Base-by-base conservation (phyloP, 2,329 filamentous ascomycete genomes). In the Neurospora sp. region DNA sequence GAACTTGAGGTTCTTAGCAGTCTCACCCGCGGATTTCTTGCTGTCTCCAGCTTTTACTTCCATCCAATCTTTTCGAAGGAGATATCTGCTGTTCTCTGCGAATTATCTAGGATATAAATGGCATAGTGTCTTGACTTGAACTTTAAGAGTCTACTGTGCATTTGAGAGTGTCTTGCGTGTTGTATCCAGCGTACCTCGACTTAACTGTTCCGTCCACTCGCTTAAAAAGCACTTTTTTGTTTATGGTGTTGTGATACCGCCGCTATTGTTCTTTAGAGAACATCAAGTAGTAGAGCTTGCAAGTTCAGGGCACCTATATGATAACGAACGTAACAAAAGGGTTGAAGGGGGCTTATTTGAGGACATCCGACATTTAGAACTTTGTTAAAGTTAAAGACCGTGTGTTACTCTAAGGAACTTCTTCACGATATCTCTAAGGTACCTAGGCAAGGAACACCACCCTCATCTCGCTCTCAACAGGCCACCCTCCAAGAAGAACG, bases 201-300 rank as follows among this genome's bases (percentile, higher is more conserved):
- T 7, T 8, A 13, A 13, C 10, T 52, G 5, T 23, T 52, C 19
- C 0, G 19, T 52, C 43, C 19, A 52, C 10, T 13, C n/a, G 10
- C 9, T 19, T 46, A n/a, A 23, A 1, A 13, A 13, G 2, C 2
- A 7, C 2, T 0, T 2, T 23, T 46, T 2, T 3, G 2, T 46
- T 7, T 13, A 0, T 13, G 19, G 19, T 23, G 11, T 13, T 23
- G n/a, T 13, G 19, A 52, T 23, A 23, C 43, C 2, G 13, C 9
- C 4, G 4, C 4, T 5, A 23, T 46, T 52, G 10, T 7, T 23
- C 4, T 52, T 13, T 52, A 5, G 0, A 52, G 10, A 52, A 23
- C 10, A 52, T 52, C 2, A 52, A 43, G 5, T 23, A 46, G 43
- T 23, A 13, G 5, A 13, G 11, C 0, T 23, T 46, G 43, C 4